Base-by-base conservation (phyloP, 352 stramenopile genomes). In the Phytophthora colocasiae region DNA sequence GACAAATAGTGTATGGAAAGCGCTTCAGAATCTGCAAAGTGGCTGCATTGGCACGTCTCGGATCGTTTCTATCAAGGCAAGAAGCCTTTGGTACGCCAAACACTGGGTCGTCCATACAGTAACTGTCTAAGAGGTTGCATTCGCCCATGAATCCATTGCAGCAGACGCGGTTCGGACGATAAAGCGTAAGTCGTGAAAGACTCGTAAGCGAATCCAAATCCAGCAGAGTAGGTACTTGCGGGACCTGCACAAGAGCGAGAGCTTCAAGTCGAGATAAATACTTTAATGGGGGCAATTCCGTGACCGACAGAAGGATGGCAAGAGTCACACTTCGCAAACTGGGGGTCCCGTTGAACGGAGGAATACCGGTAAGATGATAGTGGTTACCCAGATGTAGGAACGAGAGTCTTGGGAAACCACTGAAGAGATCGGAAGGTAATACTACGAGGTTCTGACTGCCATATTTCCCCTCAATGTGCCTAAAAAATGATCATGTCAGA, bases 381-480 rank as follows among this genome's bases (percentile, higher is more conserved):
- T 63, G 63, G 12, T 65, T 61, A 12, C 52, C 63, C 6, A 71
- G 12, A 31, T 66, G 63, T 26, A 66, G 36, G 22, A 66, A 66
- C 4, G 63, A 43, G 31, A 71, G 56, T 11, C 15, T 39, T 27
- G 63, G 63, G 12, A 71, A 41, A 19, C 54, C 49, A 24, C 43
- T 53, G 44, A 66, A 66, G 31, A 71, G 49, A 38, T 48, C 48
- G 0, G n/a, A 15, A 6, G 34, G 56, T 8, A 71, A 24, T 2
- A 43, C 51, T 7, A 36, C 41, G 17, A 71, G 47, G 36, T 71
- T 71, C 12, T 19, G 38, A 17, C 49, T 66, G 15, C 49, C 41
- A 5, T 52, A 63, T 44, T 70, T 70, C 5, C 62, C 54, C 41
- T 70, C 62, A 22, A 70, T 12, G 36, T 71, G 63, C 15, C 55